A percentile compares a stretch with the other conserved stretches of the same genome.
Evolutionary conservation across 169 alveolate species (phyloP).

Genomic region (Plasmodium relictum): DNA sequence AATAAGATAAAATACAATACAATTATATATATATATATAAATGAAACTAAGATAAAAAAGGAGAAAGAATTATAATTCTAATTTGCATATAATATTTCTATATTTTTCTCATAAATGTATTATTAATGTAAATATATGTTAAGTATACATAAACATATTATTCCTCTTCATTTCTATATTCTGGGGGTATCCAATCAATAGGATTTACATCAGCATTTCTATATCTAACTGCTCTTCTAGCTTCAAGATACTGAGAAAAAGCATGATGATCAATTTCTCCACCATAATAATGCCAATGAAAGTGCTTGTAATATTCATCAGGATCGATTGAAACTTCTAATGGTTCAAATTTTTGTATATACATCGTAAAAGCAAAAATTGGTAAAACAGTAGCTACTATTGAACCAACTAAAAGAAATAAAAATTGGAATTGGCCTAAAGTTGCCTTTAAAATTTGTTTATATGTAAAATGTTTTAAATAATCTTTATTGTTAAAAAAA

Average conservation of each 20-base stretch:
- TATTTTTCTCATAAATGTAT: not conserved
- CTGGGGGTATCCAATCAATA: conserved; percentile 90
- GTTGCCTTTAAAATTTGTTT: conserved; percentile 75
- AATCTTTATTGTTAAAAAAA: conserved; percentile 80
- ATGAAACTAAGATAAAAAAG: not conserved
- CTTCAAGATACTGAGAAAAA: conserved; percentile 89
- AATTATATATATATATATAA: not conserved
- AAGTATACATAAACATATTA: not conserved
- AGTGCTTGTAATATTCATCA: conserved; percentile 86
- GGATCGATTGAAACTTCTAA: conserved; percentile 83
- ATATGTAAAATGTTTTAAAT: conserved; percentile 69
- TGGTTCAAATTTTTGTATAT: conserved; percentile 85
- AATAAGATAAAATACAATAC: not conserved
- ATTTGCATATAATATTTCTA: not conserved
- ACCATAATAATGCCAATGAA: conserved; percentile 89
- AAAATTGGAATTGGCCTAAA: conserved; percentile 81
- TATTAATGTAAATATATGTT: not conserved
- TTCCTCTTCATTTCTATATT: conserved; percentile 83
- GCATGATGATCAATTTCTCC: conserved; percentile 91
- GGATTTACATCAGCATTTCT: conserved; percentile 88
- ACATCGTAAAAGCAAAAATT: conserved; percentile 77
- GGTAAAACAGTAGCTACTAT: conserved; percentile 63
- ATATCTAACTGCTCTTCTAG: conserved; percentile 90
- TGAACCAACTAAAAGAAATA: conserved; percentile 71
- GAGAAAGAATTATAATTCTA: not conserved